Conservation (phyloP, 1,284 basidiomycete species). For the Fomitopsis pinicola region DNA sequence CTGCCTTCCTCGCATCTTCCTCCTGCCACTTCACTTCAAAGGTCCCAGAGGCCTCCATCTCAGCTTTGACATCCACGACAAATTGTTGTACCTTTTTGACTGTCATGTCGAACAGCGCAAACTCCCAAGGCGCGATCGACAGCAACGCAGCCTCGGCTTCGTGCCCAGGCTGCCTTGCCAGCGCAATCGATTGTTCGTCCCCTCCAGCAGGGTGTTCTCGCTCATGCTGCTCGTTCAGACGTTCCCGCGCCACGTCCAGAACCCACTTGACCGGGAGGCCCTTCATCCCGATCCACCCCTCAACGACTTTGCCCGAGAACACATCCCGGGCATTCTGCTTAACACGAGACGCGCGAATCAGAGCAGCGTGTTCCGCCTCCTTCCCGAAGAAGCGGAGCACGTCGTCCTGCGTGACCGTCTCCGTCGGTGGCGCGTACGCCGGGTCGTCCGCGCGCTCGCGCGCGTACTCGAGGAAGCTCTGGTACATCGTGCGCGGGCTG, state of each 20-base stretch:
- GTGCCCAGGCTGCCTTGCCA: neutral
- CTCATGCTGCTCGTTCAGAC: conserved; percentile 27
- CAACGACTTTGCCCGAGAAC: conserved; percentile 49
- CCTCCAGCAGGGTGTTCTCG: neutral
- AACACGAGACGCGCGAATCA: conserved; percentile 27
- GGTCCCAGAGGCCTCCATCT: conserved; percentile 19
- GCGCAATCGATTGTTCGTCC: neutral
- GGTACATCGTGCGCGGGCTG: conserved; percentile 53
- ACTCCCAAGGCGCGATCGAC: conserved; percentile 21
- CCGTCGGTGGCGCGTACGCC: neutral
- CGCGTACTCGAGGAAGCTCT: conserved; percentile 51
- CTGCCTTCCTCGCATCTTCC: conserved; percentile 16
- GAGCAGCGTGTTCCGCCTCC: conserved; percentile 41
- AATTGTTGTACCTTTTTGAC: conserved; percentile 21
- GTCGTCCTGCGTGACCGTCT: conserved; percentile 26
- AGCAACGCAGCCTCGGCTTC: neutral
- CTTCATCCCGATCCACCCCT: conserved; percentile 48
- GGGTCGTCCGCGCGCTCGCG: conserved; percentile 10
- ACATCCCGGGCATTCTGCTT: conserved; percentile 36
- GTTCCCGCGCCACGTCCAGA: conserved; percentile 42
- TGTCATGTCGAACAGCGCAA: conserved; percentile 20
- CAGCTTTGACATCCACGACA: conserved; percentile 23
- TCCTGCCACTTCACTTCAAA: conserved; percentile 18
- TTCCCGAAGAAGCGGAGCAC: conserved; percentile 53
- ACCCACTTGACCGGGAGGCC: conserved; percentile 46